These are phyloP conservation scores for Escovopsis weberi DNA, from an alignment of 2,329 filamentous ascomycete species.

Conservation along the genomic window DNA sequence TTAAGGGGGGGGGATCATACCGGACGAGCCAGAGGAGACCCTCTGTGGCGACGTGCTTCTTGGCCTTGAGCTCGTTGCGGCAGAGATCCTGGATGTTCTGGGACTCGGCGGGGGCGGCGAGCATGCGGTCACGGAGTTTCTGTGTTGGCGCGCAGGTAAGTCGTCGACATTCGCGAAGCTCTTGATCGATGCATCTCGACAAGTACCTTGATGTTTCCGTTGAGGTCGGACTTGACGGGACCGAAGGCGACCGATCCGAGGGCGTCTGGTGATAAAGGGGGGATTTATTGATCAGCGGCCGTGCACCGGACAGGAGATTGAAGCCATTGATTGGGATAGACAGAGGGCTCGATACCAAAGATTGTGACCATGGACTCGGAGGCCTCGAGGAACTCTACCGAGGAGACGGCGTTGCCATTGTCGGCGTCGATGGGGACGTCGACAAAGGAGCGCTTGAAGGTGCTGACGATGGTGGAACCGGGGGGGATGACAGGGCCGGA, in stretches of 20 bases:
- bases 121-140: conserved; percentile 81
- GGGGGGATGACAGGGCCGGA: conserved; percentile 38
- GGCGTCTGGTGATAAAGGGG: conserved; percentile 29
- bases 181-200: neutral
- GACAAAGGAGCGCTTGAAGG: conserved; percentile 68
- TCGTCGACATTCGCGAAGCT: neutral
- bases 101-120: conserved; percentile 65
- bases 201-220: conserved; percentile 73
- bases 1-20: conserved; percentile 31
- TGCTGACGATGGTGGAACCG: conserved; percentile 72
- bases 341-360: conserved; percentile 47
- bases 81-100: conserved; percentile 73
- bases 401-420: conserved; percentile 65
- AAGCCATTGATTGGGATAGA: neutral
- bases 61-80: conserved; percentile 73
- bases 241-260: conserved; percentile 64
- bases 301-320: neutral
- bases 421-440: conserved; percentile 63
- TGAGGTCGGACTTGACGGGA: conserved; percentile 82
- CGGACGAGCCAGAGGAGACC: conserved; percentile 83
- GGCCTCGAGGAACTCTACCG: conserved; percentile 80
- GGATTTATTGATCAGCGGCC: conserved; percentile 11
- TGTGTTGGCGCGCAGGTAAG: conserved; percentile 20
- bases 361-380: conserved; percentile 74
- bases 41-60: conserved; percentile 79